Conservation (phyloP, 2,329 filamentous ascomycete species). For the Cercospora zeae-maydis region DNA sequence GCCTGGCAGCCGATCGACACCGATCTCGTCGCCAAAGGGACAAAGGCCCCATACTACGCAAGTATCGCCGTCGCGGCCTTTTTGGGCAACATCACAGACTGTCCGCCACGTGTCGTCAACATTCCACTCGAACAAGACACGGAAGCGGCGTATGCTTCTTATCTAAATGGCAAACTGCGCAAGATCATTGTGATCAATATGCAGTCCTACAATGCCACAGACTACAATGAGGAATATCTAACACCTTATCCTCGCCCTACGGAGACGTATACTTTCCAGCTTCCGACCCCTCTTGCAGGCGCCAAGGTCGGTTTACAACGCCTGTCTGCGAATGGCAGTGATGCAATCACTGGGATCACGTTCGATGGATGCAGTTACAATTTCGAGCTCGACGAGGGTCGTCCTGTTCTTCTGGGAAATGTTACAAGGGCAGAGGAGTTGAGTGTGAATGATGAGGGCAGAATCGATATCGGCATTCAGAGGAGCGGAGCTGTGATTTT, state of each 20-base stretch:
- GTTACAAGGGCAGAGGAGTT: constrained; percentile 52
- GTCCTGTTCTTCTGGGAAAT: constrained; percentile 54
- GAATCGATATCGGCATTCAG: constrained; percentile 28
- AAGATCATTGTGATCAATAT: constrained; percentile 58
- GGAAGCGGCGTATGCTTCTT: constrained; percentile 57
- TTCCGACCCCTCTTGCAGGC: constrained; percentile 33
- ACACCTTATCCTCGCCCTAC: constrained; percentile 36
- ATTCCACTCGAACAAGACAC: constrained; percentile 42
- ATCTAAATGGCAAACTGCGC: constrained; percentile 44
- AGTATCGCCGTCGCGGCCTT: constrained; percentile 58
- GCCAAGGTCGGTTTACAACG: constrained; percentile 44
- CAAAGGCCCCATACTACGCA: constrained; percentile 63
- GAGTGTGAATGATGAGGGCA: constrained; percentile 36
- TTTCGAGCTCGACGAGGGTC: constrained; percentile 54
- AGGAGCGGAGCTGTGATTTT: constrained; percentile 34
- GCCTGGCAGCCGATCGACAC: constrained; percentile 60
- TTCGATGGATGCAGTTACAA: constrained; percentile 63
- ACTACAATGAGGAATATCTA: constrained; percentile 43
- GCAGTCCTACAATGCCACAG: constrained; percentile 51
- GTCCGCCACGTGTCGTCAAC: constrained; percentile 46
- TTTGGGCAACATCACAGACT: constrained; percentile 43
- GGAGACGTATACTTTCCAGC: constrained; percentile 44
- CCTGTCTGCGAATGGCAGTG: constrained; percentile 59
- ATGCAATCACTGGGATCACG: constrained; percentile 59
- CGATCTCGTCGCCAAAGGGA: constrained; percentile 49